Conservation (phyloP, 1,284 basidiomycete species). For the Thelephora terrestris region DNA sequence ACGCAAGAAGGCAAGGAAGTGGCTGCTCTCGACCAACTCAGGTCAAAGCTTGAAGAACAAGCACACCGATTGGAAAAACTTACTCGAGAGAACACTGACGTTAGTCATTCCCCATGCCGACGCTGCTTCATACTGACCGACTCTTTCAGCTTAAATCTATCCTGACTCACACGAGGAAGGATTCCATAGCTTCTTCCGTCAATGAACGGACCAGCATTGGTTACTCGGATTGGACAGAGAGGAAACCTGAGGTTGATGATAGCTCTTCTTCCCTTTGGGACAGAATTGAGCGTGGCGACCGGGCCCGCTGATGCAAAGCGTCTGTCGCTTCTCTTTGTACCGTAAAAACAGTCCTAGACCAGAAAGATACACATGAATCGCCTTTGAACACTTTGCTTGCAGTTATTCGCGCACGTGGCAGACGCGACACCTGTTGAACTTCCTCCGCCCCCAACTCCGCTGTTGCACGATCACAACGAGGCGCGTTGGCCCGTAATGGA, state of each 20-base stretch:
- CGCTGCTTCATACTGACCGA: background rate
- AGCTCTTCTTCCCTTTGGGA: background rate
- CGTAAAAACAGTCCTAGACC: no score
- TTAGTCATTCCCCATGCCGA: background rate
- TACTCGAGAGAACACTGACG: background rate
- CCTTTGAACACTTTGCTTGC: no score
- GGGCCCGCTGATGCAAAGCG: no score
- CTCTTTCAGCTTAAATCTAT: background rate
- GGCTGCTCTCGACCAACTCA: background rate
- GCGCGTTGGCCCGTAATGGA: background rate
- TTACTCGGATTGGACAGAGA: no score
- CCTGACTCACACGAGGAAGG: background rate
- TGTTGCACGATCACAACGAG: background rate
- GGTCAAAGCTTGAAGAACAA: background rate
- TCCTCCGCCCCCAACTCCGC: background rate
- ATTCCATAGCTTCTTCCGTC: no score
- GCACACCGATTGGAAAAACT: background rate
- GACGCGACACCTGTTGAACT: background rate
- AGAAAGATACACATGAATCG: no score
- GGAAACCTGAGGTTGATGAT: no score
- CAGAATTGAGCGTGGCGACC: background rate
- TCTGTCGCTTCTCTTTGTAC: no score
- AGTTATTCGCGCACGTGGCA: background rate
- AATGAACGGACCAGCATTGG: no score
- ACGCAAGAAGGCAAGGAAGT: background rate